Percentiles rank a stretch among this genome's conserved stretches.
Evolutionary conservation across 148 eudicot genomes (phyloP).

Genomic region (Polygonum maritimum): DNA sequence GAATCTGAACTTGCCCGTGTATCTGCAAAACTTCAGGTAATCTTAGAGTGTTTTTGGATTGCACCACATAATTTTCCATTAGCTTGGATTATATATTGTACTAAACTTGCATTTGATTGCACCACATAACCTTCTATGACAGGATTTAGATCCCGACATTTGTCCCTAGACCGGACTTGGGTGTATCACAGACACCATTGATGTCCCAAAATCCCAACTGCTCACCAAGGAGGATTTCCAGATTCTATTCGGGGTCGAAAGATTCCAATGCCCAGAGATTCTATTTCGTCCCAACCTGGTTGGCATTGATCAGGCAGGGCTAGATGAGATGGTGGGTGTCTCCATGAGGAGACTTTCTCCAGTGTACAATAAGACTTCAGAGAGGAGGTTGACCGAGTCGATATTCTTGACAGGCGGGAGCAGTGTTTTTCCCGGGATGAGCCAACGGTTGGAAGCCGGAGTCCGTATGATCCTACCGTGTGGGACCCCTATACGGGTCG

Average conservation of each 20-base stretch:
- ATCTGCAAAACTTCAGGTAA: slow-evolving; percentile 74
- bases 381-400: slow-evolving; percentile 60
- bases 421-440: slow-evolving; percentile 68
- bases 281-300: slow-evolving; percentile 71
- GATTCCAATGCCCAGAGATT: slow-evolving; percentile 92
- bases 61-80: too few species aligned
- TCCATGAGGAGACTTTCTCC: slow-evolving; percentile 54
- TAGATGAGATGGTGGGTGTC: slow-evolving; percentile 87
- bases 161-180: slow-evolving; percentile 45
- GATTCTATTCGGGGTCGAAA: slow-evolving; percentile 71
- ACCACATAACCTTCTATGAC: slow-evolving; percentile 10
- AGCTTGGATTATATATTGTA: too few species aligned
- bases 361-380: slow-evolving; percentile 30
- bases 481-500: slow-evolving; percentile 60
- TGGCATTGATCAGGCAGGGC: slow-evolving; percentile 84
- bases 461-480: slow-evolving; percentile 83
- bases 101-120: background rate
- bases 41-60: background rate
- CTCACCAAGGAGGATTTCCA: slow-evolving; percentile 92
- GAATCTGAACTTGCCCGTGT: slow-evolving; percentile 77
- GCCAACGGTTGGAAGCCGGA: slow-evolving; percentile 78
- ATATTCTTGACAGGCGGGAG: slow-evolving; percentile 87
- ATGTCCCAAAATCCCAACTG: slow-evolving; percentile 60
- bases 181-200: slow-evolving; percentile 36
- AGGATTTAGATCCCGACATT: slow-evolving; percentile 96